A percentile compares a stretch with the other conserved stretches of the same genome.
Conservation (phyloP, 169 alveolate species). For the Plasmodium falciparum region DNA sequence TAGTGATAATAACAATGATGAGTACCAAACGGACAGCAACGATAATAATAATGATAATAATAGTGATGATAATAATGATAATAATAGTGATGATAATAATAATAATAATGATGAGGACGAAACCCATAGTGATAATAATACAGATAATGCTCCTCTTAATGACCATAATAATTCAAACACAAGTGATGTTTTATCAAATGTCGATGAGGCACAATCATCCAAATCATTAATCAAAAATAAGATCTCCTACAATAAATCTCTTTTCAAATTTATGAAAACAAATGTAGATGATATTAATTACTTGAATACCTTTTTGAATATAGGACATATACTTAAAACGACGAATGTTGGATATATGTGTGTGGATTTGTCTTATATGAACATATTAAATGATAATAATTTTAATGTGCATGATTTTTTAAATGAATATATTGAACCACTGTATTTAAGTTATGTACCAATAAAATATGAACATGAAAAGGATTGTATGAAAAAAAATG, state of each 20-base stretch:
- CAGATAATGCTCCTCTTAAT: no score
- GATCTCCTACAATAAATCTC: conserved; percentile 6
- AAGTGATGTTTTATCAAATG: neutral
- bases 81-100: neutral
- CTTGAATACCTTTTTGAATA: conserved; percentile 60
- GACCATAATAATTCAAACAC: no score
- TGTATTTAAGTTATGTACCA: conserved; percentile 82
- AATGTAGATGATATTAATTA: conserved; percentile 61
- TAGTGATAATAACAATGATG: neutral
- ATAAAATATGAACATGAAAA: conserved; percentile 74
- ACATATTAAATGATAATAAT: conserved; percentile 17
- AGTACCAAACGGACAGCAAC: neutral
- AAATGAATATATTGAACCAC: conserved; percentile 80
- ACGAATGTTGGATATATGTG: conserved; percentile 70
- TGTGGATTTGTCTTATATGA: conserved; percentile 50
- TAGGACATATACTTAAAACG: conserved; percentile 45
- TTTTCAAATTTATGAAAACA: conserved; percentile 39
- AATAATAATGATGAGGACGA: neutral
- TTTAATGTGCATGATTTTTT: conserved; percentile 32
- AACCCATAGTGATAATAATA: neutral
- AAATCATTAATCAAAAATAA: conserved; percentile 8
- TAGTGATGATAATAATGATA: neutral
- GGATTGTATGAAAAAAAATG: conserved; percentile 25
- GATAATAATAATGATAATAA: neutral
- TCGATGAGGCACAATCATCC: no score